Conservation (phyloP, 2,329 filamentous ascomycete species). For the Arthroderma sp. region DNA sequence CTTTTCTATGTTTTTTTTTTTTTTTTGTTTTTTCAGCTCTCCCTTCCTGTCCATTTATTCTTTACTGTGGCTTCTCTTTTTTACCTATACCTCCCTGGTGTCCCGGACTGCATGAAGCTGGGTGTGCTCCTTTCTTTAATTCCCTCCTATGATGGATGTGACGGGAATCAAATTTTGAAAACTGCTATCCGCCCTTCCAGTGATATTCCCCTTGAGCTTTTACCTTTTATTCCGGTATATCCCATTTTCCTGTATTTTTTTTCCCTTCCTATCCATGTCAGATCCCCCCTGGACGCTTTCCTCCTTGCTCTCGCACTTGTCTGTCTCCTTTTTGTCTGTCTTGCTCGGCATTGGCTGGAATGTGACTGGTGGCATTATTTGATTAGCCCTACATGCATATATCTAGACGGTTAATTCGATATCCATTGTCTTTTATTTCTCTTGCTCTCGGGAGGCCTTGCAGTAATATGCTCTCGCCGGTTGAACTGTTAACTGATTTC, state of each 20-base stretch:
- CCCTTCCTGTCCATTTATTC: not conserved
- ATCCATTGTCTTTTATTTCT: no score
- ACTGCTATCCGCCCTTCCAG: not conserved
- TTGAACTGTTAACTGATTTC: no score
- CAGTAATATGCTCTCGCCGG: no score
- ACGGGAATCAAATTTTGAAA: not conserved
- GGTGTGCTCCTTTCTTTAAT: no score
- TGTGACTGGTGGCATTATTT: no score
- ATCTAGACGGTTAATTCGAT: no score
- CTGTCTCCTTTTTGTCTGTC: no score
- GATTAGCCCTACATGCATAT: no score
- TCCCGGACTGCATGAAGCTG: not conserved
- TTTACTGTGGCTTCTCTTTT: not conserved
- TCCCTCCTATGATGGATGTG: not conserved
- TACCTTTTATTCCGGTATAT: not conserved
- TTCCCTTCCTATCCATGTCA: constrained; percentile 11
- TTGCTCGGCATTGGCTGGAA: no score
- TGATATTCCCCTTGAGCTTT: not conserved
- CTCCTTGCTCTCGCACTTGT: no score
- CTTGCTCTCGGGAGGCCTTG: no score
- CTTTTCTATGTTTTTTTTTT: constrained; percentile 8
- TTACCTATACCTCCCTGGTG: not conserved
- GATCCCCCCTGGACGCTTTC: not conserved
- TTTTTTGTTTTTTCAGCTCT: not conserved
- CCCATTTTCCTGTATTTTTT: constrained; percentile 3